phyloP scores from a whole-genome alignment of 2,329 filamentous ascomycete genomes.

The Calonectria multiphialidica region DNA sequence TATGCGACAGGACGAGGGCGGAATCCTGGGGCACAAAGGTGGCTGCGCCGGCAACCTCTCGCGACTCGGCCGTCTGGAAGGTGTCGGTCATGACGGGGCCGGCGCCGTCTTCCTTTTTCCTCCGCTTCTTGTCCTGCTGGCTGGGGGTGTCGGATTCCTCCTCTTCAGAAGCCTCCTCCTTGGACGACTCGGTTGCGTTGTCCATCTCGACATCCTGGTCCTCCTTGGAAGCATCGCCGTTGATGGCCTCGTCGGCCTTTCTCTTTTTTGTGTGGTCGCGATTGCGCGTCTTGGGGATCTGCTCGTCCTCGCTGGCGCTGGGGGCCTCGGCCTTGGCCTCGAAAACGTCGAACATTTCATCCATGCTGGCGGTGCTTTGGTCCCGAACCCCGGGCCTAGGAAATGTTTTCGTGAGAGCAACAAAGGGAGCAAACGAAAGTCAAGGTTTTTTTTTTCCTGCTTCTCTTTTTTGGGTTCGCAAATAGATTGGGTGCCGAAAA shows the following conservation, averaged over 20 bases:
- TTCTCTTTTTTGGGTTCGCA: not conserved
- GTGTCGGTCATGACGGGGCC: conserved; percentile 87
- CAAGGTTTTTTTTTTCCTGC: not conserved
- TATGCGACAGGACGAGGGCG: conserved; percentile 89
- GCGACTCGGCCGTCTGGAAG: conserved; percentile 94
- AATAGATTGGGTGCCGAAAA: too few species aligned
- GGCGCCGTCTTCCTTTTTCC: conserved; percentile 74
- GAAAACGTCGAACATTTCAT: conserved; percentile 87
- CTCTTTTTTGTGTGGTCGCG: conserved; percentile 83
- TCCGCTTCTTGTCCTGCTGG: conserved; percentile 71
- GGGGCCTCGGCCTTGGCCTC: conserved; percentile 67
- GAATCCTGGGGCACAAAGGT: conserved; percentile 75
- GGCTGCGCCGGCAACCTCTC: conserved; percentile 86
- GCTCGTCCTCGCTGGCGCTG: conserved; percentile 59
- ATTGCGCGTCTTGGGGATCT: conserved; percentile 60
- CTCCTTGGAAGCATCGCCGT: conserved; percentile 31
- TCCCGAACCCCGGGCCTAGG: conserved; percentile 22
- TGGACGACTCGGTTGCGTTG: conserved; percentile 57
- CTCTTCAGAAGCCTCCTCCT: conserved; percentile 49
- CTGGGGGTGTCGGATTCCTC: conserved; percentile 59
- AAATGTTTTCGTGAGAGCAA: not conserved
- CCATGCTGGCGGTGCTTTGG: conserved; percentile 62
- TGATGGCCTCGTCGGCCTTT: conserved; percentile 84
- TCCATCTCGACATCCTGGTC: conserved; percentile 46
- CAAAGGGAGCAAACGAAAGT: not conserved